Conservation (phyloP, 2,329 filamentous ascomycete species). For the Colletotrichum costaricense region DNA sequence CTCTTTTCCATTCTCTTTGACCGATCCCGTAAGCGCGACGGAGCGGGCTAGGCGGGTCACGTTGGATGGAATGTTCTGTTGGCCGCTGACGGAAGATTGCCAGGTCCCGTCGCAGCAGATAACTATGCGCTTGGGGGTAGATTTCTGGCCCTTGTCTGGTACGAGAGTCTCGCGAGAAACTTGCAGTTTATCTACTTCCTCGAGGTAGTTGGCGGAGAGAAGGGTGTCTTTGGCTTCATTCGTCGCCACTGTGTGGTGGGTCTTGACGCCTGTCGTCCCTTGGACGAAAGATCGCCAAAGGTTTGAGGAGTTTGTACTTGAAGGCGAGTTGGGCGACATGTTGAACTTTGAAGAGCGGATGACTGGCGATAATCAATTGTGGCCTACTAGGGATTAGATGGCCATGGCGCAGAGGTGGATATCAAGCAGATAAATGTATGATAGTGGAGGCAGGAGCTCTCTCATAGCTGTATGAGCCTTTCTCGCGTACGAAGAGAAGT, state of each 20-base stretch:
- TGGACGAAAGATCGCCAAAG: slow-evolving; percentile 1
- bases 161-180: background rate
- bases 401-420: background rate
- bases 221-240: background rate
- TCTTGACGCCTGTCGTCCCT: background rate
- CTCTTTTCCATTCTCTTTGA: background rate
- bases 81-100: slow-evolving; percentile 23
- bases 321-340: background rate
- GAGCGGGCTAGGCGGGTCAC: slow-evolving; percentile 11
- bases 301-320: background rate
- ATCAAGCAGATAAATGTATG: background rate
- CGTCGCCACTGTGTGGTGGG: background rate
- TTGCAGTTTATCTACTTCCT: background rate
- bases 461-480: no score
- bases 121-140: slow-evolving; percentile 22
- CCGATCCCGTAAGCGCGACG: background rate
- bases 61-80: slow-evolving; percentile 17
- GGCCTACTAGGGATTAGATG: no score
- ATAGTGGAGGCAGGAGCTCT: background rate
- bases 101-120: slow-evolving; percentile 29
- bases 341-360: background rate
- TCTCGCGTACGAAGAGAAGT: background rate
- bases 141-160: no score
- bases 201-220: background rate
- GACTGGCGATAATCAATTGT: no score